phyloP scores from a whole-genome alignment of 768 basidiomycete genomes.

The Suillus lakei region DNA sequence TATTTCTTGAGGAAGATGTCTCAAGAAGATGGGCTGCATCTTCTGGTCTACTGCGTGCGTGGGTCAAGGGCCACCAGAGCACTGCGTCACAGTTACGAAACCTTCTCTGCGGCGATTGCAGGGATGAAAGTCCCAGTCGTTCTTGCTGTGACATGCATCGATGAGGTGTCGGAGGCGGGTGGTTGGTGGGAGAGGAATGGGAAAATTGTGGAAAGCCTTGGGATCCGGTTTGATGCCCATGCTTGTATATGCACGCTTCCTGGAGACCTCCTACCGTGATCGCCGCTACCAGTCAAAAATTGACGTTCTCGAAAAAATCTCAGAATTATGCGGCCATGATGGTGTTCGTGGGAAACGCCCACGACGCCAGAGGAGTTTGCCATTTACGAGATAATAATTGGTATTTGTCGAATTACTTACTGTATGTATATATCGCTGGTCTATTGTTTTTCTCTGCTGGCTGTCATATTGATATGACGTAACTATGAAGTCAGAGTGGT shows the following conservation, averaged over 20 bases:
- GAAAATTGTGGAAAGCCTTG: conserved; percentile 16
- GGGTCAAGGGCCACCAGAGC: conserved; percentile 21
- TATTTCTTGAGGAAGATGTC: conserved; percentile 37
- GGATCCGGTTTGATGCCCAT: conserved; percentile 32
- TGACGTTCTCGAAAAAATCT: not conserved
- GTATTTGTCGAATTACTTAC: not conserved
- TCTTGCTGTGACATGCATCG: conserved; percentile 44
- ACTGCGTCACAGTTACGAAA: conserved; percentile 22
- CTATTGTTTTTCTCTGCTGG: not conserved
- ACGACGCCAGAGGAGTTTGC: not conserved
- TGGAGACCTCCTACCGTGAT: conserved; percentile 4
- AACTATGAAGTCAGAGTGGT: not conserved
- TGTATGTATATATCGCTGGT: not conserved
- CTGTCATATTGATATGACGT: not conserved
- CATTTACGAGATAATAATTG: not conserved
- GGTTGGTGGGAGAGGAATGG: conserved; percentile 37
- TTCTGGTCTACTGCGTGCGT: conserved; percentile 27
- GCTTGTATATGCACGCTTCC: conserved; percentile 25
- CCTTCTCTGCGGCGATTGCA: conserved; percentile 38
- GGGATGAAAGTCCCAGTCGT: conserved; percentile 38
- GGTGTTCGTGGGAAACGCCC: conserved; percentile 1
- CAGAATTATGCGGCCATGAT: not conserved
- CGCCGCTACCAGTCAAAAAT: conserved; percentile 4
- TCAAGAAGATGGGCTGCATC: conserved; percentile 26
- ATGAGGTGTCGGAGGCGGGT: conserved; percentile 30